Base-by-base conservation (phyloP, 257 asterid species). In the Perilla frutescens region DNA sequence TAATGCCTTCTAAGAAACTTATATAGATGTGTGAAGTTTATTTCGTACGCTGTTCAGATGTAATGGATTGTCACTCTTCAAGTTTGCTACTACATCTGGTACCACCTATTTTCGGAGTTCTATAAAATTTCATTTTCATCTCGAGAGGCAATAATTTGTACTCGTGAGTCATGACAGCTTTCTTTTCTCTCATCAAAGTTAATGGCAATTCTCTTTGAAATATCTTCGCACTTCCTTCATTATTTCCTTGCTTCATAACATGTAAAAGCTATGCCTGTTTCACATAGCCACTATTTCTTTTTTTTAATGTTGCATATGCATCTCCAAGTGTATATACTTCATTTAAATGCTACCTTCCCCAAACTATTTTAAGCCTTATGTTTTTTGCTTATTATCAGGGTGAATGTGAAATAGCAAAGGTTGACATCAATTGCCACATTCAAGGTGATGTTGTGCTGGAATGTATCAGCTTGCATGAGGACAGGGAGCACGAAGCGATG, bases 361-460 rank as follows among this genome's bases (percentile, higher is more conserved):
- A 47, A 58, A 62, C 49, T 43, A 15, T 26, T 62, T 77, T 62
- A 62, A 68, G 65, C 78, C 32, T 34, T 76, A 34, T 47, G 77
- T n/a, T 51, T 66, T 62, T 74, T 71, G 73, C 57, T 62, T 77
- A 65, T 70, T 81, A 84, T 67, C 93, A 93, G 98, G 92, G 79
- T 76, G 98, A 87, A 84, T 86, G 92, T 67, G 92, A 86, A 84
- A 78, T 93, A 76, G 87, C 83, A 39, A 93, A 93, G 89, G 86
- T 93, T 75, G 98, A 93, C 76, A 89, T 93, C 76, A 85, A 88
- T 71, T 93, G 97, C 86, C 86, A 77, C 80, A 77, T 89, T 75
- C 98, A 93, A 89, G 98, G 98, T 49, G 98, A 93, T 81, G 97
- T 93, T 81, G 97, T 93, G 48, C 81, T 91, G 85, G 98, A 93